These are phyloP conservation scores for Leccinum subtestaceum DNA, from an alignment of 768 basidiomycete genomes.

Conservation along the genomic window DNA sequence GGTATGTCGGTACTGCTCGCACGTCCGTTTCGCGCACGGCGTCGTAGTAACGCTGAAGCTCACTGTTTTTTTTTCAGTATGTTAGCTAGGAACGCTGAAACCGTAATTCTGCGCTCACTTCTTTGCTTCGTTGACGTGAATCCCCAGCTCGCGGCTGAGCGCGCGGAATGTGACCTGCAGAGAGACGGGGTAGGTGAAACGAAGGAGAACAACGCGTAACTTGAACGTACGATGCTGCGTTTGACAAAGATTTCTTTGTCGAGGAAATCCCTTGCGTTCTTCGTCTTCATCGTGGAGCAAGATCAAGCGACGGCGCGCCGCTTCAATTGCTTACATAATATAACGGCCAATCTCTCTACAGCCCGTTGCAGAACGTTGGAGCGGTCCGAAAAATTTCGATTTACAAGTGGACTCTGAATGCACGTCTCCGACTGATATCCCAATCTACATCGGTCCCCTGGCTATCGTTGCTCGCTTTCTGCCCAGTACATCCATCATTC, in stretches of 20 bases:
- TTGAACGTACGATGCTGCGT: slow-evolving; percentile 38
- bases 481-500: too few species aligned
- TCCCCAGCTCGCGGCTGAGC: slow-evolving; percentile 63
- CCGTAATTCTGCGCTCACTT: slow-evolving; percentile 44
- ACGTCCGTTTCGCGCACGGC: slow-evolving; percentile 36
- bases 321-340: not conserved
- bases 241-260: slow-evolving; percentile 46
- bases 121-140: slow-evolving; percentile 79
- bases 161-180: slow-evolving; percentile 75
- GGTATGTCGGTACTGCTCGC: slow-evolving; percentile 58
- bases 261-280: slow-evolving; percentile 38
- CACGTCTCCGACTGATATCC: too few species aligned
- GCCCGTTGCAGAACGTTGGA: too few species aligned
- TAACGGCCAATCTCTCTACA: too few species aligned
- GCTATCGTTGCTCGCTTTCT: too few species aligned
- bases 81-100: not conserved
- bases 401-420: too few species aligned
- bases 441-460: too few species aligned
- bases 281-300: slow-evolving; percentile 25
- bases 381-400: too few species aligned
- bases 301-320: not conserved
- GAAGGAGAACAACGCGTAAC: not conserved
- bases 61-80: slow-evolving; percentile 40
- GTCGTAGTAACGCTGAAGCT: slow-evolving; percentile 57
- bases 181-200: not conserved